Base-by-base conservation (phyloP, 352 stramenopile genomes). In the Phytophthora vignae region DNA sequence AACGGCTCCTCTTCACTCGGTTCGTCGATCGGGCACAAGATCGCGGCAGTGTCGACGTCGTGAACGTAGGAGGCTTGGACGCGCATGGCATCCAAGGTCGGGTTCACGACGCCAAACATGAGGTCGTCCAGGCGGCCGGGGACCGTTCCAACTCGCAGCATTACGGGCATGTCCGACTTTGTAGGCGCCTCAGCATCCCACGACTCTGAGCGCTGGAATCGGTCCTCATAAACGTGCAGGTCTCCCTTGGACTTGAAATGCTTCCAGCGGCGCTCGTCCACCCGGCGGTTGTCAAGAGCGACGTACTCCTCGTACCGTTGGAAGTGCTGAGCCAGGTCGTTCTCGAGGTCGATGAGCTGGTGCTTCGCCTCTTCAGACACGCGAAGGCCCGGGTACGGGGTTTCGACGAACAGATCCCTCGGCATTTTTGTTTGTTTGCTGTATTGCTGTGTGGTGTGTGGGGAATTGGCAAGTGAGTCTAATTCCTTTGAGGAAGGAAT, bases 181-280 rank as follows among this genome's bases (percentile, higher is more conserved):
- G 48, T 21, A 9, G 40, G 33, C 31, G 25, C 8, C 25, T 0
- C 17, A 19, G 2, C 17, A 19, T 59, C 36, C 29, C 14, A 44
- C 25, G 17, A 15, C 50, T 57, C 2, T 4, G 11, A 55, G 9
- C 17, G n/a, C 3, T 21, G 11, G n/a, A 27, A 61, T 8, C 71
- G 75, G 44, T 88, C 74, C 9, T 64, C 76, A 56, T 79, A 90
- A 5, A 90, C 64, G 53, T 83, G 73, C 15, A 90, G 53, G n/a
- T 79, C 64, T 21, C 81, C 77, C 31, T 78, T 81, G 15, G 78
- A 80, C 42, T 79, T 79, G 61, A 79, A 64, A n/a, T 77, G 60
- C 31, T 86, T 78, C 79, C 79, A 90, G 8, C 70, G 73, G 1
- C 60, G 69, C 0, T 67, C 60, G 56, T 90, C 74, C 17, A 88